These are phyloP conservation scores for Prototheca cutis DNA, from an alignment of 163 green algal genomes.

Conservation along the genomic window DNA sequence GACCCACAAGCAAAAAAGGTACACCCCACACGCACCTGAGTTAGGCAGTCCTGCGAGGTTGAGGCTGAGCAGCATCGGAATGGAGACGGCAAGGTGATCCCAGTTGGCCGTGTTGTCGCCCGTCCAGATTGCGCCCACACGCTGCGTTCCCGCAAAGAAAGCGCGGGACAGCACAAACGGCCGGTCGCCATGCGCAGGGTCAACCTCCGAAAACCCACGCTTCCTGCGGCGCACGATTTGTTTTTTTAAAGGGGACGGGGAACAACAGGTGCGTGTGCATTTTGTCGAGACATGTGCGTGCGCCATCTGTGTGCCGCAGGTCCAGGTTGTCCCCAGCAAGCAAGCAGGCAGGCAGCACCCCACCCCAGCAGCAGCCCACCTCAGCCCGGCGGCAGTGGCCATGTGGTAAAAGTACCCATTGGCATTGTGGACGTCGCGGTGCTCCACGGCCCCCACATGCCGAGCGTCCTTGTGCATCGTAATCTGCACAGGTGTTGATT, in stretches of 20 bases:
- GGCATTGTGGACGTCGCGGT: conserved; percentile 94
- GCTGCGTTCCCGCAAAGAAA: conserved; percentile 90
- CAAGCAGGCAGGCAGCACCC: too few species aligned
- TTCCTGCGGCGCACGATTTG: too few species aligned
- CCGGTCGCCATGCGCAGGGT: conserved; percentile 72
- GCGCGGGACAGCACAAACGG: conserved; percentile 94
- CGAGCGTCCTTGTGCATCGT: conserved; percentile 94
- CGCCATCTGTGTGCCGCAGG: too few species aligned
- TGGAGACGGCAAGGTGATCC: conserved; percentile 75
- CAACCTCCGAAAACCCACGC: conserved; percentile 24
- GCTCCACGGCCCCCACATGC: conserved; percentile 74
- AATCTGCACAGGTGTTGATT: too few species aligned
- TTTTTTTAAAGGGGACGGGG: too few species aligned
- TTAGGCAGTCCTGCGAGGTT: conserved; percentile 78
- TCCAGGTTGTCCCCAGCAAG: too few species aligned
- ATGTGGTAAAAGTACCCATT: conserved; percentile 83
- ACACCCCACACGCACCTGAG: conserved; percentile 40
- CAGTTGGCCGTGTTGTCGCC: conserved; percentile 91
- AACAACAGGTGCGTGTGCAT: too few species aligned
- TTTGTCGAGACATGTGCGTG: too few species aligned
- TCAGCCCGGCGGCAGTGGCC: conserved; percentile 73
- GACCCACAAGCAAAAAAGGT: too few species aligned
- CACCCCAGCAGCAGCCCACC: conserved; percentile 1
- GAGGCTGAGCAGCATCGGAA: conserved; percentile 88
- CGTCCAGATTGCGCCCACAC: conserved; percentile 93